Conservation (phyloP, 495 filamentous ascomycete species). For the Cercophora newfieldiana region DNA sequence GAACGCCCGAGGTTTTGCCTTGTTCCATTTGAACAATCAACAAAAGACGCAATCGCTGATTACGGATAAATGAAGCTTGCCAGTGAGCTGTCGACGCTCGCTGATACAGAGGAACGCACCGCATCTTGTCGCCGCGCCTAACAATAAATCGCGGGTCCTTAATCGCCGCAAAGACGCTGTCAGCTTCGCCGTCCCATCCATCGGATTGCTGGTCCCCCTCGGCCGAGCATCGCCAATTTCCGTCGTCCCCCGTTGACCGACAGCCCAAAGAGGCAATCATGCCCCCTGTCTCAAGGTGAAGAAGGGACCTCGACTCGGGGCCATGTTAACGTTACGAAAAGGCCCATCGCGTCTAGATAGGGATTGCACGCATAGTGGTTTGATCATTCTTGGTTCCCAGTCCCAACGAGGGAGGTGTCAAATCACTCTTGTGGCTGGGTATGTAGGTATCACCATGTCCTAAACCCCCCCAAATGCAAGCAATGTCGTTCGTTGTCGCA, state of each 20-base stretch:
- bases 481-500: neutral
- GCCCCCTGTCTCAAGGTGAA: slow-evolving; percentile 14
- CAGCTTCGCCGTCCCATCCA: neutral
- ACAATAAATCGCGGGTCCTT: slow-evolving; percentile 11
- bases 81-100: neutral
- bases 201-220: slow-evolving; percentile 3
- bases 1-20: slow-evolving; percentile 6
- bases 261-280: neutral
- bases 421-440: too few species aligned
- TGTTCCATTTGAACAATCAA: neutral
- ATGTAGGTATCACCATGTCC: too few species aligned
- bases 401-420: too few species aligned
- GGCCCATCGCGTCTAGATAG: neutral
- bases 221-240: slow-evolving; percentile 14
- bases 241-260: slow-evolving; percentile 16
- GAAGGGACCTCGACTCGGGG: neutral
- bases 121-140: slow-evolving; percentile 2
- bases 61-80: slow-evolving; percentile 13
- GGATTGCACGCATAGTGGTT: neutral
- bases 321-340: slow-evolving; percentile 6
- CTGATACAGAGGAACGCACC: neutral
- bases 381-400: too few species aligned
- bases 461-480: neutral
- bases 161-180: neutral
- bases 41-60: neutral